Conservation (phyloP, 2,329 filamentous ascomycete genomes). For the Ophiostoma sp. region DNA sequence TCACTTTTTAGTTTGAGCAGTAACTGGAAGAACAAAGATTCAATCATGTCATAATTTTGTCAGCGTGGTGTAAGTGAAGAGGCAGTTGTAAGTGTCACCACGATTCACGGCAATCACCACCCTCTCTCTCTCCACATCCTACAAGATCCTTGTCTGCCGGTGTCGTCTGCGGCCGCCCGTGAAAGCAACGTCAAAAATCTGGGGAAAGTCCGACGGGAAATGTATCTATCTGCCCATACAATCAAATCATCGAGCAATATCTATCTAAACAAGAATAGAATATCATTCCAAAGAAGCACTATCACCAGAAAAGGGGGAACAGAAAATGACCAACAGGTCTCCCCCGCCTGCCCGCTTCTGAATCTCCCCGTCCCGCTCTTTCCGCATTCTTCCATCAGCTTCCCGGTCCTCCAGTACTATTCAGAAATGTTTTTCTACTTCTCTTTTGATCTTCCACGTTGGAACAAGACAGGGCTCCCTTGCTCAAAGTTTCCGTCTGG, state of each 20-base stretch:
- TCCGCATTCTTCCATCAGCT: neutral
- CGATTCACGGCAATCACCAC: neutral
- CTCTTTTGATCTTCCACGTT: neutral
- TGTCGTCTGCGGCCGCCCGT: slow-evolving; percentile 7
- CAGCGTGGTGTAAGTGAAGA: neutral
- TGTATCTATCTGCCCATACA: neutral
- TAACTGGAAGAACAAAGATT: neutral
- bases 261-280: neutral
- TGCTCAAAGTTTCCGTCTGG: neutral
- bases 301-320: neutral
- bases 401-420: neutral
- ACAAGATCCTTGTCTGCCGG: neutral
- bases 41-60: neutral
- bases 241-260: neutral
- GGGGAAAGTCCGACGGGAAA: slow-evolving; percentile 12
- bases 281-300: no score
- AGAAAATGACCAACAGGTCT: neutral
- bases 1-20: neutral
- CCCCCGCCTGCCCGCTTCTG: neutral
- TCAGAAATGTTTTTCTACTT: neutral
- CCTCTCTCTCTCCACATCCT: no score
- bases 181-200: neutral
- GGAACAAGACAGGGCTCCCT: slow-evolving; percentile 1
- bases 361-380: neutral
- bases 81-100: no score